phyloP scores from a whole-genome alignment of 129 eudicot genomes.

The Centrapalus pauciflorus region DNA sequence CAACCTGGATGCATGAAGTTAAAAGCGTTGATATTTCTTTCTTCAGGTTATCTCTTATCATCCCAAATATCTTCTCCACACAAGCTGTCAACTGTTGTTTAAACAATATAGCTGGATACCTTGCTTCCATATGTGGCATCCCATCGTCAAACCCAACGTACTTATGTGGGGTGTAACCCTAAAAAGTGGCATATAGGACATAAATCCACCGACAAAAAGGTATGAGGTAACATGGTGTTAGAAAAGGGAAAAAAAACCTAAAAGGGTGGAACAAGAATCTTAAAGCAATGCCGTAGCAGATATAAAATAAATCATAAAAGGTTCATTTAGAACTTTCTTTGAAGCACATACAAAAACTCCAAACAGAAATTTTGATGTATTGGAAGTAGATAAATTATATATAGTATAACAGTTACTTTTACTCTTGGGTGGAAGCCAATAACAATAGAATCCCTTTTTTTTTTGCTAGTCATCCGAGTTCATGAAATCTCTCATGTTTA shows the following conservation, averaged over 20 bases:
- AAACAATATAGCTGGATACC: constrained; percentile 89
- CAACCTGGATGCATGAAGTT: constrained; percentile 86
- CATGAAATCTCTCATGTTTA: neutral
- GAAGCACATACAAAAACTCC: neutral
- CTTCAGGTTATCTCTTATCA: constrained; percentile 96
- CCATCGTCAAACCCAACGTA: constrained; percentile 82
- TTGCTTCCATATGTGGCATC: constrained; percentile 72
- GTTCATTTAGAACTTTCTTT: neutral
- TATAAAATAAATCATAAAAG: neutral
- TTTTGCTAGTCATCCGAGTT: neutral
- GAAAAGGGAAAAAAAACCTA: no score
- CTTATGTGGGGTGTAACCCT: constrained; percentile 75
- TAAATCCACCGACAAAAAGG: no score
- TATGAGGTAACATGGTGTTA: no score
- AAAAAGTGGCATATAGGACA: no score
- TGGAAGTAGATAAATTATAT: neutral
- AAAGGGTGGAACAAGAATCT: no score
- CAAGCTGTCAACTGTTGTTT: constrained; percentile 97
- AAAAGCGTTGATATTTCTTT: constrained; percentile 93
- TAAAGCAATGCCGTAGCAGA: neutral
- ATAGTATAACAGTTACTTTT: neutral
- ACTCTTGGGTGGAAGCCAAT: neutral
- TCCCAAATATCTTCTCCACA: constrained; percentile 94
- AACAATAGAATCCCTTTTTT: neutral
- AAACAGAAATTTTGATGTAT: neutral